phyloP scores from a whole-genome alignment of 1,139 yeast genomes.

The Lodderomyces elongisporus region DNA sequence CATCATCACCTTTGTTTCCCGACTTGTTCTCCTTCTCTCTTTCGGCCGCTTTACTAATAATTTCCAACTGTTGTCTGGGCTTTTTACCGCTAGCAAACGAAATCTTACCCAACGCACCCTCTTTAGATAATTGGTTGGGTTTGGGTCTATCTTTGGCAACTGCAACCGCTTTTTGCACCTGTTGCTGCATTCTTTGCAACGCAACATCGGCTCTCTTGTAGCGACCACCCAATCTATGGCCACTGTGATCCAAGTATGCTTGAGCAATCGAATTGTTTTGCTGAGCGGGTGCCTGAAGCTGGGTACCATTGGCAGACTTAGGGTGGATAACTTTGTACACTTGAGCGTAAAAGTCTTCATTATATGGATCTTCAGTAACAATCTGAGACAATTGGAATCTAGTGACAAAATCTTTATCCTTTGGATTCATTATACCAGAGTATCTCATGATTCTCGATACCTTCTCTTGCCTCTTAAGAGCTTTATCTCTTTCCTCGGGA shows the following conservation, averaged over 20 bases:
- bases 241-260: constrained; percentile 91
- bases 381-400: constrained; percentile 92
- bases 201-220: constrained; percentile 91
- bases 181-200: constrained; percentile 96
- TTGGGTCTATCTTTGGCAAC: constrained; percentile 90
- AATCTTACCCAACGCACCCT: constrained; percentile 89
- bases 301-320: constrained; percentile 42
- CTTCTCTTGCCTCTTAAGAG: constrained; percentile 70
- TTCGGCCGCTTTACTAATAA: constrained; percentile 53
- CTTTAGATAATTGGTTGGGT: constrained; percentile 64
- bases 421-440: constrained; percentile 94
- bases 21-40: constrained; percentile 35
- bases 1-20: constrained; percentile 6
- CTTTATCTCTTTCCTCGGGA: constrained; percentile 48
- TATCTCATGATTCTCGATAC: constrained; percentile 74
- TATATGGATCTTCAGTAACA: constrained; percentile 95
- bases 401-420: constrained; percentile 93
- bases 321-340: constrained; percentile 82
- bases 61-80: constrained; percentile 83
- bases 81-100: constrained; percentile 77
- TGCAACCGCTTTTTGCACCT: constrained; percentile 93
- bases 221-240: constrained; percentile 86
- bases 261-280: constrained; percentile 71
- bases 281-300: constrained; percentile 29
- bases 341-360: constrained; percentile 94